Conservation (phyloP, 345 rosid species). For the Brassica carinata region DNA sequence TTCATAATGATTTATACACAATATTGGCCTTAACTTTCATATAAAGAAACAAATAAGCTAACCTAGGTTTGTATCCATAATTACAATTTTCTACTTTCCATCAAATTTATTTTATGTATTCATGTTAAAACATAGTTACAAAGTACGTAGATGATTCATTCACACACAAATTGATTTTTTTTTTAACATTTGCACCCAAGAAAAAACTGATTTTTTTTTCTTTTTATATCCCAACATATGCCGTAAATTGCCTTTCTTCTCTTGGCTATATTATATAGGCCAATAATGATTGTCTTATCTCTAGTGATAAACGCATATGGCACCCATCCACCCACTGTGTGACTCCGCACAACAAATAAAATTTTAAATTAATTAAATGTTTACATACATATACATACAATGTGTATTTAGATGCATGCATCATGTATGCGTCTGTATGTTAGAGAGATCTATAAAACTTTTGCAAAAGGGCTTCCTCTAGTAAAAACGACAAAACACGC, state of each 20-base stretch:
- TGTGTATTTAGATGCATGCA: conserved; percentile 11
- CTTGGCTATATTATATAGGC: conserved; percentile 3
- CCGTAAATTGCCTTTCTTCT: conserved; percentile 11
- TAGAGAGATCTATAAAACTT: conserved; percentile 32
- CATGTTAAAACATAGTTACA: neutral
- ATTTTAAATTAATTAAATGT: neutral
- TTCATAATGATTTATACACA: neutral
- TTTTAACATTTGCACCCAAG: neutral
- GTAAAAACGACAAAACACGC: conserved; percentile 27
- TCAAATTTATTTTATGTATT: neutral
- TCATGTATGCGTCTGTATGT: conserved; percentile 3
- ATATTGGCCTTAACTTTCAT: neutral
- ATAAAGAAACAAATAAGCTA: neutral
- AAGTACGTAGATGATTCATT: neutral
- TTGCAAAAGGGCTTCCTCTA: conserved; percentile 9
- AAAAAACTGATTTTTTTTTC: neutral
- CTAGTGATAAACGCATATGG: conserved; percentile 24
- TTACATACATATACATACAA: neutral
- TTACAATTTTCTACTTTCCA: neutral
- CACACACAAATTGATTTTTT: neutral
- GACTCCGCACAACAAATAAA: conserved; percentile 16
- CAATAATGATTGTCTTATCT: conserved; percentile 43
- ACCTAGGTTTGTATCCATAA: neutral
- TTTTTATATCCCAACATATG: conserved; percentile 17
- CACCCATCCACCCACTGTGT: conserved; percentile 37